Evolutionary conservation across 495 filamentous ascomycete species (phyloP).

Genomic region (Penicillium psychrofluorescens): DNA sequence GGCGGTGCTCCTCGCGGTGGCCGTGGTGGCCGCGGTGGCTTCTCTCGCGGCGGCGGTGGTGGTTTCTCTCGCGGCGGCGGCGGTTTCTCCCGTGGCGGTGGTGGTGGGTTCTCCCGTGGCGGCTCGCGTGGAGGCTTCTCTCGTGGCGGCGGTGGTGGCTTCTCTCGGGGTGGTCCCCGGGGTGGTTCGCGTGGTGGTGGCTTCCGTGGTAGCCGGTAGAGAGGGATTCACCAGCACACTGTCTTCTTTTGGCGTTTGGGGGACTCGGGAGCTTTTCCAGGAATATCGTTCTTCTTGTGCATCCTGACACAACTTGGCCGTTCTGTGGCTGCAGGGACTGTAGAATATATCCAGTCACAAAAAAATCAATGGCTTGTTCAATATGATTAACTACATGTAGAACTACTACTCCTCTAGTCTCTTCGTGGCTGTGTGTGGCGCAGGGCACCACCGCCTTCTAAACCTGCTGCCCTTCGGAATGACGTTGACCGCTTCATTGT

Average conservation of each 20-base stretch:
- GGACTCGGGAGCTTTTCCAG: constrained; percentile 42
- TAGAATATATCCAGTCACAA: constrained; percentile 31
- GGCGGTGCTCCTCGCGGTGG: constrained; percentile 43
- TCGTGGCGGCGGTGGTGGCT: constrained; percentile 14
- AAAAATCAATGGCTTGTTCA: constrained; percentile 2
- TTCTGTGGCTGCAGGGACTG: constrained; percentile 27
- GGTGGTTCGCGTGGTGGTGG: constrained; percentile 24
- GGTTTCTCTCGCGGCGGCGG: constrained; percentile 19
- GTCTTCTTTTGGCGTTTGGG: constrained; percentile 46
- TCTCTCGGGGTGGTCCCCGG: constrained; percentile 16
- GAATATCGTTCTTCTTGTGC: constrained; percentile 38
- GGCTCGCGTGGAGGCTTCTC: constrained; percentile 9
- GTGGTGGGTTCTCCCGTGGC: constrained; percentile 13
- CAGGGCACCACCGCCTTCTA: constrained; percentile 17
- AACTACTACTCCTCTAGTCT: no score
- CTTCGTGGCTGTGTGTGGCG: constrained; percentile 27
- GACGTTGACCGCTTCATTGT: constrained; percentile 34
- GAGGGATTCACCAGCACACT: constrained; percentile 26
- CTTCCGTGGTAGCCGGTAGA: constrained; percentile 32
- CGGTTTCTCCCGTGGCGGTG: constrained; percentile 27
- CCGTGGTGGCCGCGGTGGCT: constrained; percentile 13
- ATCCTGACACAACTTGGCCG: constrained; percentile 28
- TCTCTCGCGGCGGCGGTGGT: constrained; percentile 11
- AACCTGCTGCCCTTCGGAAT: constrained; percentile 18
- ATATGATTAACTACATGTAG: neutral